Conservation (phyloP, 805 yeast genomes). For the Candida ovalis region DNA sequence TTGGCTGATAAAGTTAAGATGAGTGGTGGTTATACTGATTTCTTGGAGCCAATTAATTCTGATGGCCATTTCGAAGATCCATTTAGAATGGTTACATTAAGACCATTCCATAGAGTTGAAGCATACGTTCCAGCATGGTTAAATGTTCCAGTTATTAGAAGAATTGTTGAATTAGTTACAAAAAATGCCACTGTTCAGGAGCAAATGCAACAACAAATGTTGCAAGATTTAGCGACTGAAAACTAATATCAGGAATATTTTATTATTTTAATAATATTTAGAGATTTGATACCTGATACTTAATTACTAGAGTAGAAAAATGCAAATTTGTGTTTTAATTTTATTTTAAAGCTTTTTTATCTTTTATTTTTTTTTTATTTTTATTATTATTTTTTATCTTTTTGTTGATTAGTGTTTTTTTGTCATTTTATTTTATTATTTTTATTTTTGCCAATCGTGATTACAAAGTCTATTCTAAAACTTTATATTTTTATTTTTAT, state of each 20-base stretch:
- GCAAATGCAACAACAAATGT: conserved; percentile 18
- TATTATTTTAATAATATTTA: no score
- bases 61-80: conserved; percentile 83
- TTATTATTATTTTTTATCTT: background rate
- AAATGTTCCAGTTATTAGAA: conserved; percentile 81
- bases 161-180: conserved; percentile 84
- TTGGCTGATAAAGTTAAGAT: conserved; percentile 78
- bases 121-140: conserved; percentile 95
- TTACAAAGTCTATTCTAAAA: no score
- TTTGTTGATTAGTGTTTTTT: no score
- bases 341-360: background rate
- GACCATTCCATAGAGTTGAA: conserved; percentile 78
- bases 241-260: background rate
- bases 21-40: conserved; percentile 54
- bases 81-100: conserved; percentile 64
- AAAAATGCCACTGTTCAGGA: conserved; percentile 76
- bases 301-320: background rate
- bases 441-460: no score
- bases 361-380: background rate
- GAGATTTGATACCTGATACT: background rate
- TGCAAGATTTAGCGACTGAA: background rate
- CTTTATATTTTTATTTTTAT: background rate
- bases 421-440: background rate
- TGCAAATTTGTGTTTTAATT: background rate
- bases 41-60: conserved; percentile 64